Evolutionary conservation across 2,329 filamentous ascomycete species (phyloP).

Genomic region (Aureobasidium sp.): DNA sequence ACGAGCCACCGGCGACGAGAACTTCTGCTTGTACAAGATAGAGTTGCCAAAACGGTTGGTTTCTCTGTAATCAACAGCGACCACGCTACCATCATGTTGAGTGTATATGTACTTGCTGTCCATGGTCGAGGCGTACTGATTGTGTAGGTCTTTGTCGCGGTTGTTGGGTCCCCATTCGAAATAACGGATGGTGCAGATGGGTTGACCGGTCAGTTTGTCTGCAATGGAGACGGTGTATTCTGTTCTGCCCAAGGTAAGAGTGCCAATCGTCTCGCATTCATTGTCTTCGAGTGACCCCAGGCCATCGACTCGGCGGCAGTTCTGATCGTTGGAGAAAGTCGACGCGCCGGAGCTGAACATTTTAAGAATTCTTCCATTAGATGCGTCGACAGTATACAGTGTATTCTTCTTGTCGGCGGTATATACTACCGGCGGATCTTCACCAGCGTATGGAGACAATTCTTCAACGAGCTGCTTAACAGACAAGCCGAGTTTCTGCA

Average conservation of each 20-base stretch:
- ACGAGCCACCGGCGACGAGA: constrained; percentile 63
- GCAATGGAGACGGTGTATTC: constrained; percentile 88
- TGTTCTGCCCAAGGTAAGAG: constrained; percentile 72
- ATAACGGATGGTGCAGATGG: constrained; percentile 83
- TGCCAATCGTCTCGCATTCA: constrained; percentile 72
- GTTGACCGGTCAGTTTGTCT: constrained; percentile 60
- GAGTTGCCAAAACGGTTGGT: constrained; percentile 10
- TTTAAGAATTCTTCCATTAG: constrained; percentile 71
- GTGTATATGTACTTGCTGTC: constrained; percentile 87
- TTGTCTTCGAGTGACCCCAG: constrained; percentile 47
- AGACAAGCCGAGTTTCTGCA: constrained; percentile 60
- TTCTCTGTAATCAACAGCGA: constrained; percentile 64
- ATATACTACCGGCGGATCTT: constrained; percentile 73
- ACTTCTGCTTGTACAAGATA: constrained; percentile 23
- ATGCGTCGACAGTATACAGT: constrained; percentile 80
- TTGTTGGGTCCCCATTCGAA: constrained; percentile 94
- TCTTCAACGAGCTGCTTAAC: constrained; percentile 86
- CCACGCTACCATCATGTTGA: constrained; percentile 73
- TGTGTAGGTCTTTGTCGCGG: constrained; percentile 76
- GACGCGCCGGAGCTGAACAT: constrained; percentile 72
- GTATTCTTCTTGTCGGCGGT: constrained; percentile 86
- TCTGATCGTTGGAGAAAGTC: constrained; percentile 56
- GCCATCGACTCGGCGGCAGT: constrained; percentile 62
- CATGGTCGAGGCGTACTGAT: constrained; percentile 70
- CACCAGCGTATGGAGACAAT: constrained; percentile 64